Base-by-base conservation (phyloP, 257 asterid species). In the Marsdenia floribunda region DNA sequence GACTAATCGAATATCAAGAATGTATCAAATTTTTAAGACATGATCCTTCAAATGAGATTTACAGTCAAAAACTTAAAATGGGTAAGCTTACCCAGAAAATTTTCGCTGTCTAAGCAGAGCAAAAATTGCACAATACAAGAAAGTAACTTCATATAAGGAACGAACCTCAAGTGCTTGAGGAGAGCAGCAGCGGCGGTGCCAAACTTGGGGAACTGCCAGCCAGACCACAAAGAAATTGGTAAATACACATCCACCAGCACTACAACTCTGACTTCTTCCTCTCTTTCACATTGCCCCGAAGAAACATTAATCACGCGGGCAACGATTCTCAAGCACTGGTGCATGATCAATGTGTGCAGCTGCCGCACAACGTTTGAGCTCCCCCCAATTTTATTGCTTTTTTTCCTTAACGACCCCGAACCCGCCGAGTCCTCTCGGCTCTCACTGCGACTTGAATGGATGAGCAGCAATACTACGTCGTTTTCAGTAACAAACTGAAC, bases 191-290 rank as follows among this genome's bases (percentile, higher is more conserved):
- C 96, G 14, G 69, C 77, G 52, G 90, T 50, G 11, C 81, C 79
- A 33, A 88, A 87, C 80, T 80, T 81, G 46, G 98, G 96, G 80
- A 94, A 94, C 87, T 92, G 96, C 97, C 98, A 94, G n/a, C 93
- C 96, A 18, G 87, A 83, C 97, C 95, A 92, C 84, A 85, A 55
- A 3, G 85, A 87, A 7, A 79, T 73, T 29, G 97, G 97, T 83
- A 94, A 85, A 89, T 90, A 89, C 57, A 92, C 96, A 81, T 94
- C 96, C 82, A 94, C 92, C 35, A 89, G 68, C 70, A 94, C 89
- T 77, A 87, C 86, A 74, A 75, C 96, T 88, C 98, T 85, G 49
- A 68, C 72, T 75, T 86, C 89, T 78, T 78, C 67, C 3, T 69
- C 85, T 13, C 82, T 82, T 66, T 63, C 86, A 3, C 33, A 22